A percentile compares a stretch with the other conserved stretches of the same genome.
phyloP scores from a whole-genome alignment of 2,329 filamentous ascomycete genomes.

The Hirsutella thompsonii region DNA sequence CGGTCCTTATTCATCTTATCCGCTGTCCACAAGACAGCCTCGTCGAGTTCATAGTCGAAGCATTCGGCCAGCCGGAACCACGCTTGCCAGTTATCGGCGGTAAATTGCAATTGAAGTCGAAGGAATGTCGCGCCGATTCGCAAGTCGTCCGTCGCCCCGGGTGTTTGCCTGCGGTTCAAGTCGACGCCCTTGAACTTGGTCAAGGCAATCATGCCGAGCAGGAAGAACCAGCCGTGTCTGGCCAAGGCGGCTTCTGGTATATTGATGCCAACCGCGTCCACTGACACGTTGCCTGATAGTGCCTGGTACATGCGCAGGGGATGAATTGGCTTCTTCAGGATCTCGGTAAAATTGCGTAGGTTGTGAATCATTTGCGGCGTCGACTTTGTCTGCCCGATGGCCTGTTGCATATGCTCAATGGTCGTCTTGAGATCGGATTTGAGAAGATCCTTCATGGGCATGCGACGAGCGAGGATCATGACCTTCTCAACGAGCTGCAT shows the following conservation, averaged over 20 bases:
- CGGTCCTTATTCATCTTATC: constrained; percentile 84
- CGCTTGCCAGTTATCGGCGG: constrained; percentile 71
- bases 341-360: constrained; percentile 66
- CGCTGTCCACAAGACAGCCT: constrained; percentile 76
- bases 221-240: constrained; percentile 79
- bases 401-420: constrained; percentile 86
- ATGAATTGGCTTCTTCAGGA: constrained; percentile 72
- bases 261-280: constrained; percentile 59
- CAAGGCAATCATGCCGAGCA: constrained; percentile 77
- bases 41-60: constrained; percentile 78
- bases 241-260: constrained; percentile 60
- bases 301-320: constrained; percentile 68
- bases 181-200: constrained; percentile 66
- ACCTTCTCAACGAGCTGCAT: constrained; percentile 75
- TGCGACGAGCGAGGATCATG: constrained; percentile 64
- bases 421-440: constrained; percentile 84
- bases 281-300: constrained; percentile 62
- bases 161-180: constrained; percentile 61
- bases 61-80: constrained; percentile 84
- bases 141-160: constrained; percentile 70
- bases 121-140: constrained; percentile 72
- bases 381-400: constrained; percentile 67
- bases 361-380: constrained; percentile 79
- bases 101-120: constrained; percentile 71
- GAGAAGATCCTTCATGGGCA: constrained; percentile 80